Conservation (phyloP, 2,329 filamentous ascomycete genomes). For the Paraphoma sp. region DNA sequence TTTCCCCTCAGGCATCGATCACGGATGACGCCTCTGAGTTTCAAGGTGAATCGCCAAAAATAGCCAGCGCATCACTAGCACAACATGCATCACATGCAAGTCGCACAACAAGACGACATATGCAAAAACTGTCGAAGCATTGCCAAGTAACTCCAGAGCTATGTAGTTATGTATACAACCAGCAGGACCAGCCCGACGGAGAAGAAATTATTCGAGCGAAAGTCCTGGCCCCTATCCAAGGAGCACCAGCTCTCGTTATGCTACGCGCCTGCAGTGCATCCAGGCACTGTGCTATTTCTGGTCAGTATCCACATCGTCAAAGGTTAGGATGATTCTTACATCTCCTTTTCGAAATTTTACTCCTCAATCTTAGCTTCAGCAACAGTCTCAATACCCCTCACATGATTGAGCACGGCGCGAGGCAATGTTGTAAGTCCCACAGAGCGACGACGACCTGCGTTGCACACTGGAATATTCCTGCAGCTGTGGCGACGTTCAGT, state of each 20-base stretch:
- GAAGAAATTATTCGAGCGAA: no score
- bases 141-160: neutral
- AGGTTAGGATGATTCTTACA: neutral
- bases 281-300: no score
- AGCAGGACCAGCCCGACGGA: neutral
- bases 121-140: neutral
- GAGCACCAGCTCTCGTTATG: neutral
- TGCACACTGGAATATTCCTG: neutral
- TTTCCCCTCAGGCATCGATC: neutral
- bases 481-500: neutral
- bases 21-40: neutral
- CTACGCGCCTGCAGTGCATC: no score
- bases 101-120: neutral
- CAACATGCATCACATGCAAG: no score
- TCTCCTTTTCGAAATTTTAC: neutral
- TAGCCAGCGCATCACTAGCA: neutral
- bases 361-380: neutral
- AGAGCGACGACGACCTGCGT: neutral
- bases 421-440: neutral
- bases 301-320: no score
- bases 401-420: neutral
- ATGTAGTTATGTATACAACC: neutral
- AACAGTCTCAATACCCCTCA: neutral
- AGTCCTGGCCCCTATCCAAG: neutral
- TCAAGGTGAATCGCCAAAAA: neutral